phyloP scores from a whole-genome alignment of 495 filamentous ascomycete species.

The Penicillium waksmanii region DNA sequence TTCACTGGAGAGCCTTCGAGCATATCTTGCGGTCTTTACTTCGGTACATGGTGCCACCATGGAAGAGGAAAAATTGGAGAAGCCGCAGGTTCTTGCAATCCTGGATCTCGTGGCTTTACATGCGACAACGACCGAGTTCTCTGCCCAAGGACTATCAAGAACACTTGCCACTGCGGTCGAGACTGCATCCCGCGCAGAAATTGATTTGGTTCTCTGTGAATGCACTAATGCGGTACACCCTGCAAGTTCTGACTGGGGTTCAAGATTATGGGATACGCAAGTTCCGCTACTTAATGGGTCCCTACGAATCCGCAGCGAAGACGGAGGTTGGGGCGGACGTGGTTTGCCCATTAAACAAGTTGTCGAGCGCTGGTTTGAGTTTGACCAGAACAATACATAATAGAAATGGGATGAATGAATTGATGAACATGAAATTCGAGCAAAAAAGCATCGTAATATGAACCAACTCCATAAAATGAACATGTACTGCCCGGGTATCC shows the following conservation, averaged over 20 bases:
- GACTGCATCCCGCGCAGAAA: slow-evolving; percentile 45
- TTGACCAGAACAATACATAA: slow-evolving; percentile 33
- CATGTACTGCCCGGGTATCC: slow-evolving; percentile 47
- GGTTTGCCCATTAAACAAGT: slow-evolving; percentile 67
- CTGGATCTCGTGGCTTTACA: slow-evolving; percentile 72
- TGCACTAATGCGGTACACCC: slow-evolving; percentile 37
- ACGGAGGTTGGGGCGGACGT: slow-evolving; percentile 65
- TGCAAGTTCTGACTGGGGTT: slow-evolving; percentile 33
- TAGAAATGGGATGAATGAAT: slow-evolving; percentile 9
- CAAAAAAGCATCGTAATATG: slow-evolving; percentile 19
- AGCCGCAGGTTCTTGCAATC: slow-evolving; percentile 56
- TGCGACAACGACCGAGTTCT: slow-evolving; percentile 75
- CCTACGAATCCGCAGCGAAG: slow-evolving; percentile 54
- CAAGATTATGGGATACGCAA: slow-evolving; percentile 53
- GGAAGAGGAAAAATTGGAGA: slow-evolving; percentile 5
- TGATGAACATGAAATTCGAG: slow-evolving; percentile 12
- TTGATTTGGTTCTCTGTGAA: slow-evolving; percentile 49
- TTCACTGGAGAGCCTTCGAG: slow-evolving; percentile 74
- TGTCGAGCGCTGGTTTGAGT: slow-evolving; percentile 73
- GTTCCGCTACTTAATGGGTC: slow-evolving; percentile 68
- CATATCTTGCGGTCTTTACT: slow-evolving; percentile 65
- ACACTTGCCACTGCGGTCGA: slow-evolving; percentile 72
- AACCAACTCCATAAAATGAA: slow-evolving; percentile 32
- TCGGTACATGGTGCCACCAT: not conserved
- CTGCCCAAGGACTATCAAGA: slow-evolving; percentile 77